Evolutionary conservation across 257 asterid genomes (phyloP).

Genomic region (Penstemon davidsonii): DNA sequence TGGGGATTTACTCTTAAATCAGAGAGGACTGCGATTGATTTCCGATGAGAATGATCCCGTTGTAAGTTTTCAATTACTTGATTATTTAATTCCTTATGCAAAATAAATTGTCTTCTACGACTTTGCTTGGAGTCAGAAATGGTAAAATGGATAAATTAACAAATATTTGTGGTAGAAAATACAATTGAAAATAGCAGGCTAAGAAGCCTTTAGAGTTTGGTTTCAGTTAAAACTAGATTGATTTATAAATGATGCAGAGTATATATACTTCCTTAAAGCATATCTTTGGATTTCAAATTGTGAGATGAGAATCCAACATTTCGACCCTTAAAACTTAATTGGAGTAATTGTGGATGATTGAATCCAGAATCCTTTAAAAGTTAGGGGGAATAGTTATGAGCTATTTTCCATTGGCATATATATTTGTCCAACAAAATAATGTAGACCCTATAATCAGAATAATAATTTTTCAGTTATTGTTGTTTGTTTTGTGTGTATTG

Average conservation of each 20-base stretch:
- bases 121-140: too few species aligned
- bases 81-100: not conserved
- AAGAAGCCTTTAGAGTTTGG: too few species aligned
- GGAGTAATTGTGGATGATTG: not conserved
- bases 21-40: constrained; percentile 74
- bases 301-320: not conserved
- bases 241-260: not conserved
- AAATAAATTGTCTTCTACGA: too few species aligned
- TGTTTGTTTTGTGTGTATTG: too few species aligned
- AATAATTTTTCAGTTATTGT: too few species aligned
- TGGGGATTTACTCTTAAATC: constrained; percentile 81
- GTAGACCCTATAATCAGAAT: not conserved
- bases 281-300: not conserved
- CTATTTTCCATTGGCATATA: too few species aligned
- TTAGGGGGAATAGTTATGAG: not conserved
- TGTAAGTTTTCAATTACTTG: constrained; percentile 34
- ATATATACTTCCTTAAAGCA: not conserved
- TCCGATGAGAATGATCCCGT: constrained; percentile 65
- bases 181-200: too few species aligned
- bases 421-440: not conserved
- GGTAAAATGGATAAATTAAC: too few species aligned
- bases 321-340: not conserved
- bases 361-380: not conserved
- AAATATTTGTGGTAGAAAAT: too few species aligned
- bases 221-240: not conserved